Evolutionary conservation across 2,329 filamentous ascomycete genomes (phyloP), one percentile per base, ranked within the genome.

Genomic region (Pestalotiopsis sp.): DNA sequence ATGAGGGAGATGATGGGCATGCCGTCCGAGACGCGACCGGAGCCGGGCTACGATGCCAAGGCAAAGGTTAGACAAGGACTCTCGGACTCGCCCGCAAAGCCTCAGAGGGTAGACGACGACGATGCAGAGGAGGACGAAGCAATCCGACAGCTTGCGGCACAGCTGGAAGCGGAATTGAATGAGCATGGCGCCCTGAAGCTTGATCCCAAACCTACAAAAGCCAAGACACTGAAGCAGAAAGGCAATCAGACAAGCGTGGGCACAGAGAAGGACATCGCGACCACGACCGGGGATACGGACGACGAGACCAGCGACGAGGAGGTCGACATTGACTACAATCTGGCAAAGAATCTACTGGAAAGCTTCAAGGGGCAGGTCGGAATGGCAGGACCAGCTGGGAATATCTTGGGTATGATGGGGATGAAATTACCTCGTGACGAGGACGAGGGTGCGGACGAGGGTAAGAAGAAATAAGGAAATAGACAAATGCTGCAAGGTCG

Each of bases 1-100:
- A 97, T 99, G 93, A 89, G 90, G 69, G 93, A 97, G 76, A 95
- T 97, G 91, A 95, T 96, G 91, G 93, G 93, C 0, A 84, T 90
- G 59, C 84, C 85, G 31, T 73, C 80, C 0, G 76, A 73, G 60
- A 71, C 67, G 63, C 36, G 36, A 27, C 39, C 20, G 41, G 61
- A 27, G 36, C 13, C 58, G 61, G 20, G 36, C 25, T 52, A 66
- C 13, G 23, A 17, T 7, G 27, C 64, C 45, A 69, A 65, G 59
- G 66, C 57, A 61, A 66, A 23, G 49, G 68, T 39, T 68, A 72
- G 55, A 61, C 27, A 9, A 9, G 64, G 13, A 52, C 49, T 4
- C 23, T 17, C 38, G 55, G 64, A 12, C 31, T 61, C 45, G 82
- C 84, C 31, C 23, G 75, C 75, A 38, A 74, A 67, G 71, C 72